Base-by-base conservation (phyloP, 768 basidiomycete genomes). In the Xanthoconium stramineum region DNA sequence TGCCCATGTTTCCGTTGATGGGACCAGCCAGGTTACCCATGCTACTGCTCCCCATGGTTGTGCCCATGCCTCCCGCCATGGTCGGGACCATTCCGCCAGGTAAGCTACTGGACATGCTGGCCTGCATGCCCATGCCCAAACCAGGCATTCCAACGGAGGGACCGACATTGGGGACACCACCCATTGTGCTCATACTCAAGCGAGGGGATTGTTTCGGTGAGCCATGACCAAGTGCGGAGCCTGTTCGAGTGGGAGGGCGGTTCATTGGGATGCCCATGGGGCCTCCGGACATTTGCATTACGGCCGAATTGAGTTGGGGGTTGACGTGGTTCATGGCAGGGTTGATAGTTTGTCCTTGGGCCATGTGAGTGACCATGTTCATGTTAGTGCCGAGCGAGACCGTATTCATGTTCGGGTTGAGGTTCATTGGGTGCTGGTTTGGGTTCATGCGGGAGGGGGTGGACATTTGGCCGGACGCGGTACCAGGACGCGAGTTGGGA, bases 191-290 rank as follows among this genome's bases (percentile, higher is more conserved):
- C 47, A 65, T 47, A n/a, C 57, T 20, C 60, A 65, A 37, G 28
- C 67, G 61, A 1, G 70, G 69, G 0, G 70, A 66, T 1, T 70
- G 68, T 46, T 68, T 70, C 10, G 69, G 70, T 15, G 69, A 70
- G 12, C 48, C 50, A n/a, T 59, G 61, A 6, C 67, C 64, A 39
- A 56, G 62, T 0, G 70, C 68, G n/a, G 69, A 72, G n/a, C 62
- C 70, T 0, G 68, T 60, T 47, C 69, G 53, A 10, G 69, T 69
- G 1, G 69, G 69, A 11, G 69, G 69, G 1, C 69, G 69, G 50
- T 65, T 65, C 60, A 69, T 57, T 28, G 54, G 59, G 54, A 65
- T 62, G 51, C 55, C 61, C 57, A 63, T 61, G 20, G 48, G 55
- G 15, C 48, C 51, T 8, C 42, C 59, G 32, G 49, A 52, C 54